These are phyloP conservation scores for Entomortierella lignicola DNA, from an alignment of 192 early-diverging fungal species.

Conservation along the genomic window DNA sequence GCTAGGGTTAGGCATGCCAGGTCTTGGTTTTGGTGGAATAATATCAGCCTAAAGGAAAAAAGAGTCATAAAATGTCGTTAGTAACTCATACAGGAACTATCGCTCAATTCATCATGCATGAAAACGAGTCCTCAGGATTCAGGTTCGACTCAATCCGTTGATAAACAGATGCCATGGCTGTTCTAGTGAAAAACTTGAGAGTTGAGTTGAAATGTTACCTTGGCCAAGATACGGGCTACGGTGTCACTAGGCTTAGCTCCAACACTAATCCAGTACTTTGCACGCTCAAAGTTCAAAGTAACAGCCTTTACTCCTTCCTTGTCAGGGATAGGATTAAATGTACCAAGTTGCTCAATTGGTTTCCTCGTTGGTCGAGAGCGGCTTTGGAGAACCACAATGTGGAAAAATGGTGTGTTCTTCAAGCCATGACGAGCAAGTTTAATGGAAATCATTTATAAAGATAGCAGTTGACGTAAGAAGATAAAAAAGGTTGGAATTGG, in stretches of 20 bases:
- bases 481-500: slow-evolving; percentile 30
- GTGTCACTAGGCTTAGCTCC: slow-evolving; percentile 96
- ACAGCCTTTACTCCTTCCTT: slow-evolving; percentile 83
- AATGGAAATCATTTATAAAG: slow-evolving; percentile 87
- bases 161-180: not conserved
- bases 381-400: slow-evolving; percentile 92
- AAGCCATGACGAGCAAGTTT: slow-evolving; percentile 93
- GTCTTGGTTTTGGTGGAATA: slow-evolving; percentile 69
- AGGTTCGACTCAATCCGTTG: too few species aligned
- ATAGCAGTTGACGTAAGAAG: too few species aligned
- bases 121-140: too few species aligned
- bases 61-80: not conserved
- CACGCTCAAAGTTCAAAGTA: slow-evolving; percentile 85
- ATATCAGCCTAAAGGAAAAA: slow-evolving; percentile 60
- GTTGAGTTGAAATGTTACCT: slow-evolving; percentile 59
- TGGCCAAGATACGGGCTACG: slow-evolving; percentile 89
- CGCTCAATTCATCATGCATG: not conserved
- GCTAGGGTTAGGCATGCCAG: slow-evolving; percentile 57
- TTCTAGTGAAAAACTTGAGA: too few species aligned
- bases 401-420: slow-evolving; percentile 90
- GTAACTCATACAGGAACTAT: not conserved
- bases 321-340: slow-evolving; percentile 90
- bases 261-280: slow-evolving; percentile 97
- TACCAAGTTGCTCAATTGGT: slow-evolving; percentile 92
- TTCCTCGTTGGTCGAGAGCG: slow-evolving; percentile 85